Conservation (phyloP, 345 rosid species). For the Viola odorata region DNA sequence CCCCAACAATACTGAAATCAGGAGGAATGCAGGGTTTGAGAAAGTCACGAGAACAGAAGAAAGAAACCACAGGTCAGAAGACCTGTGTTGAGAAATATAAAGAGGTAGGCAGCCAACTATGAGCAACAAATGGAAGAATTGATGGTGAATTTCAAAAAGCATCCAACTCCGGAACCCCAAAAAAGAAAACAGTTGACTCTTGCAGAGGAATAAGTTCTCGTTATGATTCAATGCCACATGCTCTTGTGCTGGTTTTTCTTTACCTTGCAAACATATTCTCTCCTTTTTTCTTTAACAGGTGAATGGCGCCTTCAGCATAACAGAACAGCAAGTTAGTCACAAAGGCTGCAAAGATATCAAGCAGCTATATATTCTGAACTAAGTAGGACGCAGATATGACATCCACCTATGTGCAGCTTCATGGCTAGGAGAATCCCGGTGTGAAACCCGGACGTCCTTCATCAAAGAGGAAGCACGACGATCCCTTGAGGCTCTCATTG, state of each 20-base stretch:
- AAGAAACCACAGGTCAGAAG: constrained; percentile 2
- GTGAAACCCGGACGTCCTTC: constrained; percentile 49
- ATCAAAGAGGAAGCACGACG: constrained; percentile 66
- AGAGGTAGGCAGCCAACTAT: constrained; percentile 5
- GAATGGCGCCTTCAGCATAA: constrained; percentile 98
- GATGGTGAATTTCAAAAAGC: background rate
- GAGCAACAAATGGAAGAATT: constrained; percentile 12
- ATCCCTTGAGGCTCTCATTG: constrained; percentile 59
- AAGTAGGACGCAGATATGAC: constrained; percentile 52
- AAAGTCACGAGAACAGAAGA: background rate
- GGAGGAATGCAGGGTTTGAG: background rate
- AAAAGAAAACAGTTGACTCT: constrained; percentile 24
- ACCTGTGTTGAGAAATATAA: constrained; percentile 4
- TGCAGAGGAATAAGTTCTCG: constrained; percentile 29
- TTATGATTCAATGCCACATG: constrained; percentile 40
- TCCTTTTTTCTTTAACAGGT: constrained; percentile 87
- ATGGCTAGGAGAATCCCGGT: constrained; percentile 65
- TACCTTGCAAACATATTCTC: constrained; percentile 99
- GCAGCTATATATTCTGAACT: constrained; percentile 61
- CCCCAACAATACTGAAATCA: background rate
- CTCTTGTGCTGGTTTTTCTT: constrained; percentile 43
- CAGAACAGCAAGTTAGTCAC: constrained; percentile 76
- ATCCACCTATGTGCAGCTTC: constrained; percentile 93
- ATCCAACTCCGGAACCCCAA: constrained; percentile 6
- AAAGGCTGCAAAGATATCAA: constrained; percentile 47